Evolutionary conservation across 768 basidiomycete genomes (phyloP), one percentile per base, ranked within the genome.

Genomic region (Auriscalpium microsporum): DNA sequence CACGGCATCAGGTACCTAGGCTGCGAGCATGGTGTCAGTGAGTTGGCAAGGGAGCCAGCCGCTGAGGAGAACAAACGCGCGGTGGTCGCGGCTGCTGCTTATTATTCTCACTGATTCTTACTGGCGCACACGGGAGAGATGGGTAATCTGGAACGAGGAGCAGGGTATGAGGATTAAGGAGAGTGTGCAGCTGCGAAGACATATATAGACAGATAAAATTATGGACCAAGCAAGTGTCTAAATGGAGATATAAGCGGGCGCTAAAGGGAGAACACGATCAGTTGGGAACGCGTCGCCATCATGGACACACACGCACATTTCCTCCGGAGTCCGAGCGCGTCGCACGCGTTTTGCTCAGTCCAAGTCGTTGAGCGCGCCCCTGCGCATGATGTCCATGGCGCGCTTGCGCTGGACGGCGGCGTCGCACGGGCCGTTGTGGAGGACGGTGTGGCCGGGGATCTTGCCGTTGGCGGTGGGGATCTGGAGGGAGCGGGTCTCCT

Each of bases 401-500:
- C 28, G 28, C 28, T 28, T 28, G 28, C n/a, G 1, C 21, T 33
- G n/a, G 23, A 44, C 6, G 11, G 23, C 2, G 1, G 10, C n/a
- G 17, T 34, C 21, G 48, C 65, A 67, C 17, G 65, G 56, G 10
- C 65, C 65, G 0, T 34, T 9, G 55, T 59, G 16, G 19, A 67
- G 42, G n/a, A 67, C 63, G 3, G 28, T 55, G 56, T 67, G 63
- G 0, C 38, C 9, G 17, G 65, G 65, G 17, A 63, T 52, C 16
- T 34, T 28, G 44, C 65, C 65, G 21, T 46, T 55, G 14, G 46
- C 53, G 10, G 63, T 63, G 35, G 65, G 65, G 28, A 67, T 66
- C 54, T 67, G 65, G 17, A 67, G 49, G 11, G 49, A 62, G 45
- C 19, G 48, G 8, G 65, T 67, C 56, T 57, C 56, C 9, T 38